A percentile compares a stretch with the other conserved stretches of the same genome.
Evolutionary conservation across 495 filamentous ascomycete species (phyloP).

Genomic region (Aspergillus nidulans): DNA sequence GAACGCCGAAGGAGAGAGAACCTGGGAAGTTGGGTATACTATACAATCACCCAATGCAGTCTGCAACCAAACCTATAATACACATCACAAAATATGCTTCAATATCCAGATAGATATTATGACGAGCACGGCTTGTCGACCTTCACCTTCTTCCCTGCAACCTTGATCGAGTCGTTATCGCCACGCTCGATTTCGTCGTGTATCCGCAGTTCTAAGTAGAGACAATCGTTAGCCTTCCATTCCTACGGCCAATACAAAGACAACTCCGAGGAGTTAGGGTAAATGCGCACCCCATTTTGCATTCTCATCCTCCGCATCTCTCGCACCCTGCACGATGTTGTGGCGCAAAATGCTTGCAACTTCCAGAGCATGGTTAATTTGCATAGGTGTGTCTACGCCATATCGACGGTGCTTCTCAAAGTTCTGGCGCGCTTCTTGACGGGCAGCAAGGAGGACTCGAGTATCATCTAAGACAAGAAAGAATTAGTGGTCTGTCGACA

Average conservation of each 20-base stretch:
- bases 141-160: constrained; percentile 42
- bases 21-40: constrained; percentile 40
- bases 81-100: background rate
- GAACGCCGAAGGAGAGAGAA: constrained; percentile 28
- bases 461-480: constrained; percentile 53
- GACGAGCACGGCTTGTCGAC: constrained; percentile 44
- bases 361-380: constrained; percentile 74
- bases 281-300: constrained; percentile 59
- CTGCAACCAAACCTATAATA: background rate
- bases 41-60: constrained; percentile 25
- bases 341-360: constrained; percentile 73
- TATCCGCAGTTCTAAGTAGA: constrained; percentile 66
- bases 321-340: constrained; percentile 84
- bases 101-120: constrained; percentile 7
- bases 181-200: constrained; percentile 88
- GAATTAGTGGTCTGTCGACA: constrained; percentile 1
- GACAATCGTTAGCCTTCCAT: background rate
- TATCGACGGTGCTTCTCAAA: constrained; percentile 65
- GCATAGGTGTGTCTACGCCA: constrained; percentile 45
- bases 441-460: constrained; percentile 63
- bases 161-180: constrained; percentile 83
- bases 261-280: background rate
- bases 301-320: constrained; percentile 45
- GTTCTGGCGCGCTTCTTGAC: constrained; percentile 57
- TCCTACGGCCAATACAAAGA: background rate